These are phyloP conservation scores for Gossypium raimondii DNA, from an alignment of 345 rosid species.

Conservation along the genomic window DNA sequence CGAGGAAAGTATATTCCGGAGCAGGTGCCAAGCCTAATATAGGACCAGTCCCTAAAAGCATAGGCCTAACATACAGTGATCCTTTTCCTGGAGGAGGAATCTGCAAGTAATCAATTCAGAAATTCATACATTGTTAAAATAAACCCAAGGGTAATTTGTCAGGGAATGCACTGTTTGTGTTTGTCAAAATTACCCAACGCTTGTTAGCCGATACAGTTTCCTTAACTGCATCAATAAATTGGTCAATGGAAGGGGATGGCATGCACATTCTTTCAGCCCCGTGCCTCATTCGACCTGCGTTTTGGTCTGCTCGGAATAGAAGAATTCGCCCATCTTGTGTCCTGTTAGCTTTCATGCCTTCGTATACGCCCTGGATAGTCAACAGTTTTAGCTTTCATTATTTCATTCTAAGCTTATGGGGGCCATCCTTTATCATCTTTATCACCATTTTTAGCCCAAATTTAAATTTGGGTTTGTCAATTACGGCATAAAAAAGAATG, in stretches of 20 bases:
- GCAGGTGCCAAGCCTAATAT: slow-evolving; percentile 68
- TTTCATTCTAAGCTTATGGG: not conserved
- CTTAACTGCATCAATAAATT: slow-evolving; percentile 67
- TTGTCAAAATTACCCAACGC: slow-evolving; percentile 56
- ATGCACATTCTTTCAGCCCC: slow-evolving; percentile 90
- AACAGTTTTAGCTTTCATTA: not conserved
- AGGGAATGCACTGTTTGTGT: not conserved
- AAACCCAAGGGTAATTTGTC: not conserved
- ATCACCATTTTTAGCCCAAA: not conserved
- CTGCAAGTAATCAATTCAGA: slow-evolving; percentile 24
- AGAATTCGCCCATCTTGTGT: slow-evolving; percentile 58
- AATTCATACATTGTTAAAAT: not conserved
- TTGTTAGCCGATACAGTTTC: slow-evolving; percentile 64
- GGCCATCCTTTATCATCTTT: not conserved
- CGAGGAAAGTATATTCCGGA: slow-evolving; percentile 64
- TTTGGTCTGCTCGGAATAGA: slow-evolving; percentile 67
- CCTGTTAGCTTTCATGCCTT: slow-evolving; percentile 80
- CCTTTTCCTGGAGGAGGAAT: slow-evolving; percentile 88
- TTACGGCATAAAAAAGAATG: too few relatives aligned
- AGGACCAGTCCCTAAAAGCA: slow-evolving; percentile 79
- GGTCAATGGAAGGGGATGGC: slow-evolving; percentile 71
- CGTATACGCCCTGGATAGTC: slow-evolving; percentile 57
- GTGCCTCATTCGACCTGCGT: slow-evolving; percentile 58
- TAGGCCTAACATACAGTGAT: slow-evolving; percentile 69
- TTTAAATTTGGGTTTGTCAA: not conserved